These are phyloP conservation scores for Floccularia luteovirens DNA, from an alignment of 768 basidiomycete species.

Conservation along the genomic window DNA sequence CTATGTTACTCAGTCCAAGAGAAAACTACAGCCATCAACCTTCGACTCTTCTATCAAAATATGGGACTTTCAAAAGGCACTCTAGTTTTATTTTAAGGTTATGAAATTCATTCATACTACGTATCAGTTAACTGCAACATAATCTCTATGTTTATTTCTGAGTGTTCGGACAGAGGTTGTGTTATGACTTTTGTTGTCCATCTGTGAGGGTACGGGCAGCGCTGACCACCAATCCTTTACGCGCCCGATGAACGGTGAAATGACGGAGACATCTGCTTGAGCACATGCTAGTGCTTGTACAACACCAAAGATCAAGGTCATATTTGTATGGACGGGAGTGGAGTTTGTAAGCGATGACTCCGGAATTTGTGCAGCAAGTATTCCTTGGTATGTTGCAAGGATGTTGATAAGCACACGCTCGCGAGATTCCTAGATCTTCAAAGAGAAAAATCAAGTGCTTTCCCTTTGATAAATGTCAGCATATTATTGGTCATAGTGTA, in stretches of 20 bases:
- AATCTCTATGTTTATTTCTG: too few species aligned
- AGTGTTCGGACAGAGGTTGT: conserved; percentile 17
- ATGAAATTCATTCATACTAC: too few species aligned
- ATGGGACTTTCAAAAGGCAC: too few species aligned
- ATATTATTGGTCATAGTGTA: too few species aligned
- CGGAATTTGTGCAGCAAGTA: conserved; percentile 21
- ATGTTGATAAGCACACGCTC: conserved; percentile 25
- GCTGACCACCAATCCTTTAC: conserved; percentile 30
- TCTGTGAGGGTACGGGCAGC: conserved; percentile 4
- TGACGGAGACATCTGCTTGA: conserved; percentile 22
- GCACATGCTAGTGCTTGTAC: conserved; percentile 28
- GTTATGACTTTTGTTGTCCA: conserved; percentile 7
- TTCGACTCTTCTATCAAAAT: conserved; percentile 24
- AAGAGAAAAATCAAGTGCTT: conserved; percentile 17
- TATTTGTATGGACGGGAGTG: conserved; percentile 22
- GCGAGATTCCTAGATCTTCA: conserved; percentile 20
- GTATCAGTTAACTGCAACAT: too few species aligned
- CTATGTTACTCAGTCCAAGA: conserved; percentile 5
- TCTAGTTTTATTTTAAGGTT: too few species aligned
- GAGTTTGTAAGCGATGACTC: conserved; percentile 14
- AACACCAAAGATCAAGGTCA: conserved; percentile 26
- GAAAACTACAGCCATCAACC: conserved; percentile 16
- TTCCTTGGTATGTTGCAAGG: conserved; percentile 24
- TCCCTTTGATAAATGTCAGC: too few species aligned
- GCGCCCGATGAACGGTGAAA: conserved; percentile 29